phyloP scores from a whole-genome alignment of 1,284 basidiomycete species.

The Baeospora myosura region DNA sequence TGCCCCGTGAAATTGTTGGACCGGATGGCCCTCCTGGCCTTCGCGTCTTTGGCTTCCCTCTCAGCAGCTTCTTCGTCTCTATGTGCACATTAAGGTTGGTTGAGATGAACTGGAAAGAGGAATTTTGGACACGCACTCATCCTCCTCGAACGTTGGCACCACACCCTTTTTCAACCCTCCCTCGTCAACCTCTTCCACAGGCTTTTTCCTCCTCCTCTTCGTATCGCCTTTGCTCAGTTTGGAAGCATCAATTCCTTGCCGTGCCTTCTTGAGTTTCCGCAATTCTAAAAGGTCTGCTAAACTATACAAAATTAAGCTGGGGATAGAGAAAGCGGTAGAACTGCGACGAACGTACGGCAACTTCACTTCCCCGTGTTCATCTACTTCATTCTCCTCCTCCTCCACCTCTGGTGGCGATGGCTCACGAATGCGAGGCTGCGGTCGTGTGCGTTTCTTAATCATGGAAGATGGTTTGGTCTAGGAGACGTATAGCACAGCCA shows the following conservation, averaged over 20 bases:
- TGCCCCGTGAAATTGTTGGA: conserved; percentile 95
- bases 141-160: conserved; percentile 44
- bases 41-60: conserved; percentile 50
- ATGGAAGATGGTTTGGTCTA: conserved; percentile 27
- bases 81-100: too few species aligned
- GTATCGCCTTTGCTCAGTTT: conserved; percentile 81
- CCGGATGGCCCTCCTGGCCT: conserved; percentile 69
- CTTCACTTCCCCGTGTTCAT: conserved; percentile 35
- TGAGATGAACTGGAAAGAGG: conserved; percentile 4
- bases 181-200: conserved; percentile 38
- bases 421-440: conserved; percentile 44
- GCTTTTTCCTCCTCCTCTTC: conserved; percentile 61
- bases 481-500: too few species aligned
- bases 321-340: conserved; percentile 3
- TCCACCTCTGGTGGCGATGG: conserved; percentile 35
- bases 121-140: conserved; percentile 42
- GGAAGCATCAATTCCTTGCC: conserved; percentile 81
- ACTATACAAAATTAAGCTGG: conserved; percentile 26
- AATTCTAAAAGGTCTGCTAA: conserved; percentile 82
- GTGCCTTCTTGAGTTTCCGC: conserved; percentile 66
- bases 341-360: conserved; percentile 37
- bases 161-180: conserved; percentile 52
- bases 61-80: conserved; percentile 10
- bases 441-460: conserved; percentile 61
- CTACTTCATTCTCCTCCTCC: conserved; percentile 21